Percentiles rank a stretch among this genome's conserved stretches.
These are phyloP conservation scores for Leccinum boreale DNA, from an alignment of 768 basidiomycete genomes.

Conservation along the genomic window DNA sequence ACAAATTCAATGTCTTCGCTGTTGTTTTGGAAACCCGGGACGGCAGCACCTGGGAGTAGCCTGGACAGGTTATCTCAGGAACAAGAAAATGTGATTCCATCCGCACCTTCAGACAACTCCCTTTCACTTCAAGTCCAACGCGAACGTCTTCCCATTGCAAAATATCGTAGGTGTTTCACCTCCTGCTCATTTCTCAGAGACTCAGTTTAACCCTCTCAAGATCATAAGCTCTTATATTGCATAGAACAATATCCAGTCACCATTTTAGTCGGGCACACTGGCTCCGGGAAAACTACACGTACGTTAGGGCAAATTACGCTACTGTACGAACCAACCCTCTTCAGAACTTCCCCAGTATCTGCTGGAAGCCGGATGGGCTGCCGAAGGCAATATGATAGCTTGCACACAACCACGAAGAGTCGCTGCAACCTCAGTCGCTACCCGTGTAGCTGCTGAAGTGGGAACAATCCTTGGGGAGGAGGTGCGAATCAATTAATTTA, in stretches of 20 bases:
- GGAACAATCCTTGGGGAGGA: conserved; percentile 87
- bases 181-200: background rate
- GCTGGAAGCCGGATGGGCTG: conserved; percentile 89
- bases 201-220: conserved; percentile 35
- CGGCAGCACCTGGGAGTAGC: conserved; percentile 77
- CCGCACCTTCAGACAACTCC: conserved; percentile 51
- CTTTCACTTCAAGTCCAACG: conserved; percentile 73
- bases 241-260: conserved; percentile 81
- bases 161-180: conserved; percentile 57
- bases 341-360: conserved; percentile 95
- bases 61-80: conserved; percentile 80
- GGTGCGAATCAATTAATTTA: conserved; percentile 36
- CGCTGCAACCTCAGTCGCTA: conserved; percentile 92
- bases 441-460: conserved; percentile 88
- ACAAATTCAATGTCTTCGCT: conserved; percentile 43
- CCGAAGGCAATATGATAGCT: conserved; percentile 77
- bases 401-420: conserved; percentile 94
- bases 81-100: conserved; percentile 70
- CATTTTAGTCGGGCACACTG: conserved; percentile 93
- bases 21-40: conserved; percentile 91
- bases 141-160: conserved; percentile 83
- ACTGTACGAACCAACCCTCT: conserved; percentile 6
- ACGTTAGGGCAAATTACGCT: conserved; percentile 28
- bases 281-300: conserved; percentile 98
- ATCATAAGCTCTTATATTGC: conserved; percentile 75